Evolutionary conservation across 192 early-diverging fungal genomes (phyloP).

Genomic region (Powellomyces hirtus): DNA sequence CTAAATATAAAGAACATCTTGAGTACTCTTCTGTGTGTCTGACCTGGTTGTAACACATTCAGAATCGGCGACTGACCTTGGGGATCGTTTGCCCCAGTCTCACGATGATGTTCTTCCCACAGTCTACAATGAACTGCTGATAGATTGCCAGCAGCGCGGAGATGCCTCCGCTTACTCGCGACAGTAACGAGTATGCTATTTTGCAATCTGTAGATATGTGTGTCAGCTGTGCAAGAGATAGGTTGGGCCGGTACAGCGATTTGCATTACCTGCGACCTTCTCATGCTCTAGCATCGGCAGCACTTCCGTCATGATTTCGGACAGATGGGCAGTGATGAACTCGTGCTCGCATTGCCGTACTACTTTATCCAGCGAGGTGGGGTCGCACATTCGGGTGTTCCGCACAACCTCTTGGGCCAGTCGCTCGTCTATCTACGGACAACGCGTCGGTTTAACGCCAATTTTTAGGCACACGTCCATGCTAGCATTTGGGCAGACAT

Average conservation of each 20-base stretch:
- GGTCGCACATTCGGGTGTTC: constrained; percentile 60
- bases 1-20: too few species aligned
- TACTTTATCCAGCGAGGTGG: constrained; percentile 65
- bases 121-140: constrained; percentile 58
- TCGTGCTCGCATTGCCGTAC: constrained; percentile 53
- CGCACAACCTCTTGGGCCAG: constrained; percentile 63
- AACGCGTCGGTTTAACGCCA: too few species aligned
- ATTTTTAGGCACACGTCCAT: too few species aligned
- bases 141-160: constrained; percentile 57
- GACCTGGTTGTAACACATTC: too few species aligned
- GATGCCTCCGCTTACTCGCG: constrained; percentile 64
- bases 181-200: constrained; percentile 64
- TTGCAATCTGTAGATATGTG: constrained; percentile 66
- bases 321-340: constrained; percentile 68
- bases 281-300: constrained; percentile 65
- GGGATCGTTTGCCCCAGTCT: too few species aligned
- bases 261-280: neutral
- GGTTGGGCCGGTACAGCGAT: too few species aligned
- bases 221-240: too few species aligned
- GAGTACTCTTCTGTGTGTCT: too few species aligned
- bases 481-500: neutral
- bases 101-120: neutral
- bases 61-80: too few species aligned
- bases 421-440: constrained; percentile 41
- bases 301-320: constrained; percentile 66